Conservation (phyloP, 2,329 filamentous ascomycete genomes). For the Trichoderma afroharzianum region DNA sequence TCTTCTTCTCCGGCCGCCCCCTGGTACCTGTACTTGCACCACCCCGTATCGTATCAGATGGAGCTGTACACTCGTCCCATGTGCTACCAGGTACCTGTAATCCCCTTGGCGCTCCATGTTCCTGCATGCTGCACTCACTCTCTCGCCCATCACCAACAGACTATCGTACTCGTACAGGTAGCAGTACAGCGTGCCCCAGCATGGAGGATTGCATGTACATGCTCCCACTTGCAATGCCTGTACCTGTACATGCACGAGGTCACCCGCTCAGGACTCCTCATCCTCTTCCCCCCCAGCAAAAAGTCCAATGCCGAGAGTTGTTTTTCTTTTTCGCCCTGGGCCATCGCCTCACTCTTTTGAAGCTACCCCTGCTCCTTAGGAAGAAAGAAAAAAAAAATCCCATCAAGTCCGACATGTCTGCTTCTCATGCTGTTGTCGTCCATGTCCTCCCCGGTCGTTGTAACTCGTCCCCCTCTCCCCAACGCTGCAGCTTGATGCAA, state of each 20-base stretch:
- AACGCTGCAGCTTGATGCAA: not conserved
- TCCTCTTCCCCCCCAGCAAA: not conserved
- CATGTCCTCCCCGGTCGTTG: not conserved
- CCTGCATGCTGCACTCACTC: conserved; percentile 15
- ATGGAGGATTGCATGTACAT: not conserved
- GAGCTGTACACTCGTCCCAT: not conserved
- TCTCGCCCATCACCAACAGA: not conserved
- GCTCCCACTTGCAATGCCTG: not conserved
- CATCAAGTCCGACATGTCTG: not conserved
- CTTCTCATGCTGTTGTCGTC: not conserved
- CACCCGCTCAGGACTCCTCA: not conserved
- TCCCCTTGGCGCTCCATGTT: conserved; percentile 4
- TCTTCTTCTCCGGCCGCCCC: not conserved
- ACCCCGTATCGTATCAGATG: not conserved
- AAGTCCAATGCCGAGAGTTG: not conserved
- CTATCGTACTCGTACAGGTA: not conserved
- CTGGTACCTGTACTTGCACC: not conserved
- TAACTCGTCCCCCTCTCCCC: not conserved
- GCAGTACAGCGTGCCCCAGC: not conserved
- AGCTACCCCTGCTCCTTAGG: not conserved
- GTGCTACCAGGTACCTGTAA: not conserved
- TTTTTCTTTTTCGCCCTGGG: not conserved
- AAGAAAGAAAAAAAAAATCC: not conserved
- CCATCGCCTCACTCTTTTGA: not conserved
- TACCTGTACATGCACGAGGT: not conserved